These are phyloP conservation scores for Brasilioporus rufonigricans DNA, from an alignment of 768 basidiomycete genomes.

Conservation along the genomic window DNA sequence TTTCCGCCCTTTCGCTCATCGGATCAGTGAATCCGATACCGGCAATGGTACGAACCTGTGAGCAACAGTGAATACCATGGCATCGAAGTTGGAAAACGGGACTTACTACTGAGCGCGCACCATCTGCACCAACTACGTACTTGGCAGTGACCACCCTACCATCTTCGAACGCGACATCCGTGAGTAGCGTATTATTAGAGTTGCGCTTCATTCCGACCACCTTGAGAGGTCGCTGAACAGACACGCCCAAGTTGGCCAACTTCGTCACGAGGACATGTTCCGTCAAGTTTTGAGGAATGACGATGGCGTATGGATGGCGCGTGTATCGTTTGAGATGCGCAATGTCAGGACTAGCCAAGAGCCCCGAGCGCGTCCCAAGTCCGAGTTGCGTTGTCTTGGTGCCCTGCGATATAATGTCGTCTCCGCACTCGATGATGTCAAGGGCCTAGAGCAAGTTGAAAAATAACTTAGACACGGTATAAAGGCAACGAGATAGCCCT, in stretches of 20 bases:
- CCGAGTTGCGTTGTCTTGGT: slow-evolving; percentile 28
- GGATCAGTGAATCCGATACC: slow-evolving; percentile 48
- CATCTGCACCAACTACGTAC: slow-evolving; percentile 54
- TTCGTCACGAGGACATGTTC: slow-evolving; percentile 41
- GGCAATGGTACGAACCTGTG: slow-evolving; percentile 41
- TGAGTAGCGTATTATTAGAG: slow-evolving; percentile 25
- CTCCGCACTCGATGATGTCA: slow-evolving; percentile 43
- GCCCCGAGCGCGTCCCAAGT: slow-evolving; percentile 32
- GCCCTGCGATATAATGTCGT: slow-evolving; percentile 38
- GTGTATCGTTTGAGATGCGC: slow-evolving; percentile 38
- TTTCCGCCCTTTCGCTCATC: slow-evolving; percentile 23
- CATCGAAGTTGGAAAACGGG: neutral
- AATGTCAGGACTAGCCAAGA: slow-evolving; percentile 35
- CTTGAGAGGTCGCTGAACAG: slow-evolving; percentile 38
- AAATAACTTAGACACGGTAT: no score
- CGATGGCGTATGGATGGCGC: slow-evolving; percentile 41
- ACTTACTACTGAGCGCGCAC: slow-evolving; percentile 44
- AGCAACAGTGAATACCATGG: slow-evolving; percentile 20
- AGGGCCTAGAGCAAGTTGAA: slow-evolving; percentile 43
- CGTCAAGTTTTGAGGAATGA: slow-evolving; percentile 44
- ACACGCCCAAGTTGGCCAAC: slow-evolving; percentile 32
- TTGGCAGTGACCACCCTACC: slow-evolving; percentile 42
- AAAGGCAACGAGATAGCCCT: neutral
- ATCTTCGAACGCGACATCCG: slow-evolving; percentile 44
- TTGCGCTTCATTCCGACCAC: slow-evolving; percentile 37